phyloP scores from a whole-genome alignment of 495 filamentous ascomycete genomes.

The Tuber melanosporum region DNA sequence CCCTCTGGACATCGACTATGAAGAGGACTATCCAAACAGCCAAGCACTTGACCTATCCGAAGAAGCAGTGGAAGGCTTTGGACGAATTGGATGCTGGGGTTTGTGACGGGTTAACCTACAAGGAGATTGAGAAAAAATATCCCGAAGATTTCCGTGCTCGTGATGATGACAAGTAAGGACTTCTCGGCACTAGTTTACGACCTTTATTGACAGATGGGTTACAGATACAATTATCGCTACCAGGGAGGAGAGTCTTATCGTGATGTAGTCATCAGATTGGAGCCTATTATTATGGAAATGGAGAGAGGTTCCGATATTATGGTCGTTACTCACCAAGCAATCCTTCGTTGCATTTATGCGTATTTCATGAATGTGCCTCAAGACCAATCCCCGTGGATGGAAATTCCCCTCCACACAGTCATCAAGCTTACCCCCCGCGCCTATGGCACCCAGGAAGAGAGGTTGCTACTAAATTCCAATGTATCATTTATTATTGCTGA shows the following conservation, averaged over 20 bases:
- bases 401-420: slow-evolving; percentile 84
- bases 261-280: slow-evolving; percentile 92
- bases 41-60: slow-evolving; percentile 75
- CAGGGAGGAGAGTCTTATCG: slow-evolving; percentile 94
- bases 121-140: slow-evolving; percentile 80
- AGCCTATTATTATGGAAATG: slow-evolving; percentile 99
- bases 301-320: slow-evolving; percentile 94
- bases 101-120: slow-evolving; percentile 91
- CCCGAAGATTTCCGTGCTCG: slow-evolving; percentile 90
- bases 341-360: slow-evolving; percentile 92
- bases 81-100: slow-evolving; percentile 96
- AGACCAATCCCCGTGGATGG: slow-evolving; percentile 94
- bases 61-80: slow-evolving; percentile 95
- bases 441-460: slow-evolving; percentile 84
- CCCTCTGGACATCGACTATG: slow-evolving; percentile 94
- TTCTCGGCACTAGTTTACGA: not conserved
- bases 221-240: slow-evolving; percentile 87
- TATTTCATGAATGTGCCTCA: slow-evolving; percentile 97
- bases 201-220: slow-evolving; percentile 13
- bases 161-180: slow-evolving; percentile 75
- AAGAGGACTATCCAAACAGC: slow-evolving; percentile 89
- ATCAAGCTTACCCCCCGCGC: slow-evolving; percentile 93
- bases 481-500: slow-evolving; percentile 16
- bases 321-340: slow-evolving; percentile 95
- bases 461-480: slow-evolving; percentile 33